Evolutionary conservation across 192 early-diverging fungal genomes (phyloP), one percentile per base, ranked within the genome.

Genomic region (Dissophora globulifera): DNA sequence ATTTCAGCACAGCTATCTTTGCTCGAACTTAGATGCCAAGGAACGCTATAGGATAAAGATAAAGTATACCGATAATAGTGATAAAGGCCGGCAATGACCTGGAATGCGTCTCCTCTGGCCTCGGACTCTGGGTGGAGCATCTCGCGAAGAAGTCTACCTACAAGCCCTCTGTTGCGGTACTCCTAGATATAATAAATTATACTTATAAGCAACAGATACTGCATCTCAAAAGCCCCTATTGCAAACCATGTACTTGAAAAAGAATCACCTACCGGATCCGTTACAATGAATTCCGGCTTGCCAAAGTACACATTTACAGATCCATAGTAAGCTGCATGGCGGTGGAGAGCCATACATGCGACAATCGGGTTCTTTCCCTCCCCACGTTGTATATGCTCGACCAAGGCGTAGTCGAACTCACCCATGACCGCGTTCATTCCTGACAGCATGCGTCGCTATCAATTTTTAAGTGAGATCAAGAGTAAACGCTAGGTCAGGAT

Each of bases 91-190:
- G 50, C 43, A 19, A 75, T 75, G 25, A 75, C 43, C 43, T 75
- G 71, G n/a, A 75, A 38, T 50, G 55, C 62, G 40, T 75, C 62
- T 0, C 71, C 71, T 43, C 57, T 50, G 12, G 71, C 62, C 0
- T 75, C 71, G 3, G 62, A 65, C n/a, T 58, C 62, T 13, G 71
- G 71, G 30, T 75, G 71, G 16, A 75, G 23, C 71, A 75, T 65
- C n/a, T 75, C 62, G 13, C 59, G 12, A 25, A 75, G 35, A 11
- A 75, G 55, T 27, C 26, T 56, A 16, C 62, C 48, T 20, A 75
- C 17, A 15, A 65, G 25, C 2, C 61, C 69, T 19, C 29, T 38
- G 48, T 53, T 72, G 40, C 69, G 69, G n/a, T 72, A 72, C 17
- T 30, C 53, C 69, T 71, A 41, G 19, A 49, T 0, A 17, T 4